These are phyloP conservation scores for Suillus alpinus DNA, from an alignment of 768 basidiomycete genomes.

Conservation along the genomic window DNA sequence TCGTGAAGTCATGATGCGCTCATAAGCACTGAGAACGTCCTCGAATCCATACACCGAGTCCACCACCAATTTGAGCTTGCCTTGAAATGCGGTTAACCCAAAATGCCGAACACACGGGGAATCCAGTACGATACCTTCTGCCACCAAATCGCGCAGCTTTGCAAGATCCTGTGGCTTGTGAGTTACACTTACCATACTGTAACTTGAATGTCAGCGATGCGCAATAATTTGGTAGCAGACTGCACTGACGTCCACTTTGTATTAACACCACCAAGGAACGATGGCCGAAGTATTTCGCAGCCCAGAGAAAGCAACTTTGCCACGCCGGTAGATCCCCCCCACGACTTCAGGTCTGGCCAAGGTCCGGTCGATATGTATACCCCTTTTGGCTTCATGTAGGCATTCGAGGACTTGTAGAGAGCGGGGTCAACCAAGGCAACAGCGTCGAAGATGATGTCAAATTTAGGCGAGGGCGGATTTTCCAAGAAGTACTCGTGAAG, in stretches of 20 bases:
- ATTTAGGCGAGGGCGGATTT: conserved; percentile 48
- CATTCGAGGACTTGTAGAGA: conserved; percentile 48
- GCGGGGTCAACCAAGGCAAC: conserved; percentile 47
- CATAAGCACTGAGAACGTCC: conserved; percentile 60
- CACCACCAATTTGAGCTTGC: conserved; percentile 50
- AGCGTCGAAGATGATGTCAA: conserved; percentile 59
- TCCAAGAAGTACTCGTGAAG: conserved; percentile 44
- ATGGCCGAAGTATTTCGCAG: conserved; percentile 38
- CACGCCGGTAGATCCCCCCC: conserved; percentile 30
- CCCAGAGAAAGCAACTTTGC: conserved; percentile 12
- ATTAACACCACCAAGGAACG: conserved; percentile 51
- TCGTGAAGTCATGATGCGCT: conserved; percentile 49
- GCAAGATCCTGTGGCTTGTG: conserved; percentile 35
- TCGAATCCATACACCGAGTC: conserved; percentile 60
- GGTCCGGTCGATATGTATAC: conserved; percentile 54
- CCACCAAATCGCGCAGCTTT: conserved; percentile 35
- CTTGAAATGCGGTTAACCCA: conserved; percentile 22
- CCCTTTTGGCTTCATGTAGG: conserved; percentile 52
- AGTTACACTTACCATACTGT: conserved; percentile 33
- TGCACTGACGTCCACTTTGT: conserved; percentile 44
- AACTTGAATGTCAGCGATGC: neutral
- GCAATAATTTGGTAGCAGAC: neutral
- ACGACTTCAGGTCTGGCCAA: conserved; percentile 28
- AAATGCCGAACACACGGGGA: neutral
- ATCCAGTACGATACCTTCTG: conserved; percentile 35